Evolutionary conservation across 495 filamentous ascomycete genomes (phyloP).

Genomic region (Achaetomiella virescens): DNA sequence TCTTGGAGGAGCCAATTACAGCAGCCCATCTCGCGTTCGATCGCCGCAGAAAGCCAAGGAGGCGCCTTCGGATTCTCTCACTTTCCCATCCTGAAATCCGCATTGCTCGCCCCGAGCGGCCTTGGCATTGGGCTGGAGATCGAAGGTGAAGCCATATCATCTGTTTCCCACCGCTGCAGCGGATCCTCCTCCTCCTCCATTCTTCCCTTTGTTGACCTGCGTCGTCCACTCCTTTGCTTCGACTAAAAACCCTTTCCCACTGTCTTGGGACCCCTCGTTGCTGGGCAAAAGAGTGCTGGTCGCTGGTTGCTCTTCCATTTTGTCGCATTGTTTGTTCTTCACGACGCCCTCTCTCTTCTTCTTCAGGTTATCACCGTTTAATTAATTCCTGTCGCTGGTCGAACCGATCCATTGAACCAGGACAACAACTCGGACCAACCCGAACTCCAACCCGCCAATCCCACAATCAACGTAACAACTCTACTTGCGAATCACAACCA

Average conservation of each 20-base stretch:
- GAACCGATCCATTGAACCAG: not conserved
- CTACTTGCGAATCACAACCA: not conserved
- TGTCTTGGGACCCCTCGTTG: not conserved
- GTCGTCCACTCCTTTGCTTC: not conserved
- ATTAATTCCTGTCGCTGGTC: slow-evolving; percentile 10
- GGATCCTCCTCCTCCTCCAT: not conserved
- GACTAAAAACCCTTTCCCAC: not conserved
- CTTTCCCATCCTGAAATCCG: slow-evolving; percentile 1
- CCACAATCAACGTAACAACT: not conserved
- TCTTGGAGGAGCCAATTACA: slow-evolving; percentile 17
- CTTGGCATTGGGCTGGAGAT: too few relatives aligned
- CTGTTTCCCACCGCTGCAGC: too few relatives aligned
- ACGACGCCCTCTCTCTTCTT: not conserved
- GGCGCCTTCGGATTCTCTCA: not conserved
- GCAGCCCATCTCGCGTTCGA: slow-evolving; percentile 10
- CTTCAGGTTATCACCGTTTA: not conserved
- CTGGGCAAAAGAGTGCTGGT: slow-evolving; percentile 16
- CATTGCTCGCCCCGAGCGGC: too few relatives aligned
- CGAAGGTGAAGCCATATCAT: too few relatives aligned
- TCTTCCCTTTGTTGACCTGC: not conserved
- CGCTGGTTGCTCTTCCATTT: slow-evolving; percentile 14
- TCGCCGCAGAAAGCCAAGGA: slow-evolving; percentile 6
- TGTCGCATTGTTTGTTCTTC: not conserved
- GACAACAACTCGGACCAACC: not conserved
- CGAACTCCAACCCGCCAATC: not conserved